Base-by-base conservation (phyloP, 2,329 filamentous ascomycete species). In the Fusarium sp. region DNA sequence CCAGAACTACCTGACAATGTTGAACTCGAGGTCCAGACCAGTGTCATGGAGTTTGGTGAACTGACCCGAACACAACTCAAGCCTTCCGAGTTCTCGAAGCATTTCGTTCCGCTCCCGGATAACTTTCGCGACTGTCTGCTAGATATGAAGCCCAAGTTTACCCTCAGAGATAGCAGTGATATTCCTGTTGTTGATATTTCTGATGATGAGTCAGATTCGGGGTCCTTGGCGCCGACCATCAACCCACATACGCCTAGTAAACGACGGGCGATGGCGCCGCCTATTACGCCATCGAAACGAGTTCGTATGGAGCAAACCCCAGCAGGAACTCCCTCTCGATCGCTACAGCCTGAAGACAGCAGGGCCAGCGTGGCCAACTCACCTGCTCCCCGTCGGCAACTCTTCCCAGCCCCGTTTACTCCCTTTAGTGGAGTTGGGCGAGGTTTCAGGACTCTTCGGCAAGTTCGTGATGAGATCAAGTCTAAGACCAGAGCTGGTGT, bases 1-100 rank as follows among this genome's bases (percentile, higher is more conserved):
- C 93, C 93, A 0, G 91, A 93, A 41, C 87, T 93, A 0, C 91
- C 92, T 0, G 81, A 84, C 0, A 93, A 94, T 47, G 88, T 94
- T 0, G 87, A 91, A n/a, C 84, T 91, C 0, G 89, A 91, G 15
- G 86, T 97, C 0, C 86, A 87, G 26, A 86, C 87, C 5, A 88
- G 89, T 16, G 79, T 95, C 0, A 83, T 85, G 18, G 83, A 82
- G 1, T 91, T 95, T 68, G 86, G 88, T 0, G 81, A 84, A 0
- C 84, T 86, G 9, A 81, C 83, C 0, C 83, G 90, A 2, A 81
- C 93, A 11, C 83, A 87, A 26, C 86, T 86, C 11, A 70, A 65
- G 15, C 76, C 76, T 42, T 83, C 85, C 9, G 79, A 83, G 3
- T 89, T 88, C 54, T 81, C 81, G 18, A 82, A 80, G 14, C 68